Evolutionary conservation across 345 rosid species (phyloP), one percentile per base, ranked within the genome.

Genomic region (Pseudoturritis turrita): DNA sequence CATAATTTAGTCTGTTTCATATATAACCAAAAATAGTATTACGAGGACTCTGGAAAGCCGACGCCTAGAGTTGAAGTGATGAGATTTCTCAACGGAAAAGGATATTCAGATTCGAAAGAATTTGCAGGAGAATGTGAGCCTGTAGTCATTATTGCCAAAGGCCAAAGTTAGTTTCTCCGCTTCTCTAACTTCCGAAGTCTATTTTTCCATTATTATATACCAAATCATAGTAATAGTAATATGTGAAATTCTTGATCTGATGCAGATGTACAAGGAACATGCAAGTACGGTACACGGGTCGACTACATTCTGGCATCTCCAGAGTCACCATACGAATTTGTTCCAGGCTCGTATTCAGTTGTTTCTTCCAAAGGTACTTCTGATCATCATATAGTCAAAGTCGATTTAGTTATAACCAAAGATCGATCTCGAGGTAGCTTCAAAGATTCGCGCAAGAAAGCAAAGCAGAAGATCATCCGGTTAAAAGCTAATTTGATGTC

Each of bases 301-400:
- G 97, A 94, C 71, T 91, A 94, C 80, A 56, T 89, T 21, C 68
- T 83, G 40, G 82, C 91, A 65, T 87, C 97, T n/a, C 86, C 85
- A 19, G 77, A 81, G 21, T 81, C 86, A 3, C 81, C 87, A 0
- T 91, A 77, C 71, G 77, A 77, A 70, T 88, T 91, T 44, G 85
- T 94, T 45, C 96, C 95, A 0, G 89, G 89, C 6, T 86, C 96
- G 1, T 93, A 93, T 77, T 86, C 96, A 0, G 98, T 89, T 31
- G 55, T 90, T 25, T 91, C 96, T 44, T 90, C 98, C 5, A 85
- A 94, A 76, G 96, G 96, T 17, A 91, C 97, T 4, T 94, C 97
- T 18, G 96, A 94, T 85, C 98, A 91, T 65, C 98, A 94, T 75
- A 89, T 94, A 52, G 97, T 91, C 51, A 86, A 89, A 81, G 98